Base-by-base conservation (phyloP, 106 monocot species). In the Platanthera zijinensis region DNA sequence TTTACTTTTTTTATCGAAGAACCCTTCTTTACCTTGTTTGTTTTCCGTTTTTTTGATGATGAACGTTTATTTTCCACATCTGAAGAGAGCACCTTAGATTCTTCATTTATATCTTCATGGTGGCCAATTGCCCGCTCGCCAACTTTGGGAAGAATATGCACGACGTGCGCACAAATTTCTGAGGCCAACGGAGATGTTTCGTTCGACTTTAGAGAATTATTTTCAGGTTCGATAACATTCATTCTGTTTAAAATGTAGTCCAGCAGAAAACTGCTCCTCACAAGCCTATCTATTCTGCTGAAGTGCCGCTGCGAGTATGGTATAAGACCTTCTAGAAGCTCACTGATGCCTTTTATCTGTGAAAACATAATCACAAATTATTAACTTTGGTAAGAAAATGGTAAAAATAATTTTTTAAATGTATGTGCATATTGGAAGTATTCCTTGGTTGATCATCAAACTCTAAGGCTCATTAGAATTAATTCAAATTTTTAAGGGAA, bases 251-350 rank as follows among this genome's bases (percentile, higher is more conserved):
- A 79, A 51, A 80, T 80, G 67, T 89, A 92, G 68, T 97, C 91
- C 83, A 94, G 72, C 76, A 97, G 80, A 53, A 83, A 97, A 19
- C 82, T 88, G 88, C 89, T 88, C 80, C 93, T 80, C 3, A 88
- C 82, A 14, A 94, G 89, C 78, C 97, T 78, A 67, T 97, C 91
- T 10, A 94, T 70, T 51, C 97, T 87, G 81, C 84, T 85, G 49
- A 85, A 97, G 79, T 97, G 94, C 79, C 97, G 86, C 76, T 89
- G 90, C 0, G 97, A 86, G 75, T 97, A 97, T 13, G 94, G 97
- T 50, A 92, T 79, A 57, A 97, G 82, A 5, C 97, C 97, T 80
- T 97, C 94, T 14, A 97, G 89, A 21, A 97, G 84, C 63, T 94
- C 94, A 12, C 87, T 78, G 28, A 94, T 74, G 13, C 94, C 97